Evolutionary conservation across 2,329 filamentous ascomycete genomes (phyloP).

Genomic region (Xylariales sp.): DNA sequence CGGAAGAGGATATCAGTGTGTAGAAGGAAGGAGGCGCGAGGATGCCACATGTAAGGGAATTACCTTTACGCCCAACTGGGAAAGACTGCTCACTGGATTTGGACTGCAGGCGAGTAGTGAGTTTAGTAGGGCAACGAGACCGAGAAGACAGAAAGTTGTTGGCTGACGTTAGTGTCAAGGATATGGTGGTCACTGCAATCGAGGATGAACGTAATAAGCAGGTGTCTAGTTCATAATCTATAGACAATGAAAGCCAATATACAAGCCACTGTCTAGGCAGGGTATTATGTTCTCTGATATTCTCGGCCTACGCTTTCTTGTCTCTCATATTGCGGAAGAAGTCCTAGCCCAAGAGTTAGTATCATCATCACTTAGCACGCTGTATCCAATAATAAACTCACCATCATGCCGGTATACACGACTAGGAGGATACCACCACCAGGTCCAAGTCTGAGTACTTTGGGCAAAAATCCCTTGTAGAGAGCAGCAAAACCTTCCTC

Average conservation of each 20-base stretch:
- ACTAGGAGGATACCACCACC: conserved; percentile 63
- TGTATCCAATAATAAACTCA: conserved; percentile 5
- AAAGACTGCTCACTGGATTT: too few species aligned
- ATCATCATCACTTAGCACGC: neutral
- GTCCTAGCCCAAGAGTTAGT: conserved; percentile 10
- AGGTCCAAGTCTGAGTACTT: conserved; percentile 70
- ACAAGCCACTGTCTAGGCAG: conserved; percentile 4
- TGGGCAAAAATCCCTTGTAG: conserved; percentile 97
- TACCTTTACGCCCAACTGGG: too few species aligned
- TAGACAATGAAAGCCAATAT: neutral
- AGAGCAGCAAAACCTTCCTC: conserved; percentile 90
- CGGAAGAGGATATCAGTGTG: too few species aligned
- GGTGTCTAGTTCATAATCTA: too few species aligned
- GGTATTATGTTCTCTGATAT: conserved; percentile 1
- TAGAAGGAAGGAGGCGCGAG: too few species aligned
- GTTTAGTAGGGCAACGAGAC: too few species aligned
- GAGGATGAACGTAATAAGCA: too few species aligned
- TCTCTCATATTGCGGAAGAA: conserved; percentile 20
- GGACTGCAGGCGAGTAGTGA: too few species aligned
- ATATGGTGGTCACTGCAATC: too few species aligned
- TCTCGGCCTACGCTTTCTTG: conserved; percentile 8
- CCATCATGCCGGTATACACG: conserved; percentile 79
- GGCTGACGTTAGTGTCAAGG: too few species aligned
- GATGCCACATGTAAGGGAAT: too few species aligned
- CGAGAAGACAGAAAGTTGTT: too few species aligned